Evolutionary conservation across 1,284 basidiomycete species (phyloP), one percentile per base, ranked within the genome.

Genomic region (Fomes fomentarius): DNA sequence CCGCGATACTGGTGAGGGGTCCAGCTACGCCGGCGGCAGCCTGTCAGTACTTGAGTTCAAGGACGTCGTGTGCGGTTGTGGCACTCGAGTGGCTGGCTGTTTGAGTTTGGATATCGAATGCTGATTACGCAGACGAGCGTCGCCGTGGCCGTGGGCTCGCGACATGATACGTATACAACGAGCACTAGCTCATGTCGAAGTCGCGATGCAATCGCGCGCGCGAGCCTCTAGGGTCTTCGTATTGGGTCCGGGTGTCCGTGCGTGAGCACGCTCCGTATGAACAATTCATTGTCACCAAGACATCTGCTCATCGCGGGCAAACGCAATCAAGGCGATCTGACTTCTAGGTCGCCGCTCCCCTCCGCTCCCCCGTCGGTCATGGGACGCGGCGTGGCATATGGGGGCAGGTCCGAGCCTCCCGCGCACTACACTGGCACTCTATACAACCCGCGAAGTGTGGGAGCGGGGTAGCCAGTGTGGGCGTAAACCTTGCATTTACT

Each of bases 291-390:
- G 28, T 6, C 49, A 40, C 42, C 42, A 33, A 38, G 35, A 33
- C 33, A 51, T 12, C 34, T 50, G 42, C 54, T 52, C 25, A 44
- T 40, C 54, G 50, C 30, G 49, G 52, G 21, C n/a, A 19, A 48
- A 34, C 51, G 45, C 45, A 41, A 52, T 52, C 28, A 49, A 31
- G 49, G 39, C 47, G 34, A 56, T 51, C 45, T 54, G 37, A 50
- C 54, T 54, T 60, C 58, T 60, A 54, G 58, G 41, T 34, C 47
- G 42, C n/a, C 52, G n/a, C n/a, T n/a, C 50, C 33, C 28, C 31
- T 53, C 51, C 57, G 39, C 43, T 42, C 38, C 50, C 45, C 47
- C 49, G 48, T 45, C 50, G 54, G 54, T 60, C 58, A 60, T 60
- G 54, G 43, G 58, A 56, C 48, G 33, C 11, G 37, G 48, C 24